phyloP scores from a whole-genome alignment of 129 eudicot species.

The Flaveria bidentis region DNA sequence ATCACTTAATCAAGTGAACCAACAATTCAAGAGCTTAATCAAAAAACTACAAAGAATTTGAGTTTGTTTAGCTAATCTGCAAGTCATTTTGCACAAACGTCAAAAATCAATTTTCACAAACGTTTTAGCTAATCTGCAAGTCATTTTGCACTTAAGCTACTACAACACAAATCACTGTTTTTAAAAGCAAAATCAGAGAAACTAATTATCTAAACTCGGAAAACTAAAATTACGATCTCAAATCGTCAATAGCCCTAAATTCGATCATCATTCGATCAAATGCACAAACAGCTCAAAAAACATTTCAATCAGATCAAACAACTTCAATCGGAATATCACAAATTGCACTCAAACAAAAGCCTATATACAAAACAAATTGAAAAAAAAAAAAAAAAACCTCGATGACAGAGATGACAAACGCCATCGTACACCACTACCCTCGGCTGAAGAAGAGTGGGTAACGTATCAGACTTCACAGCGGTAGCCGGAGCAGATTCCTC shows the following conservation, averaged over 20 bases:
- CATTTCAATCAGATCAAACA: not conserved
- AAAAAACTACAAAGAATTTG: not conserved
- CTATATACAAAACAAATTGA: not conserved
- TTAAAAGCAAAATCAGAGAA: not conserved
- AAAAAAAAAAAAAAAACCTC: constrained; percentile 39
- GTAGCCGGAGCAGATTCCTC: constrained; percentile 20
- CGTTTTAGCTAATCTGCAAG: too few species aligned
- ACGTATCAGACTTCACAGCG: constrained; percentile 20
- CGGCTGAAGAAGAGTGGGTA: constrained; percentile 61
- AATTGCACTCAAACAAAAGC: not conserved
- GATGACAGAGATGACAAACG: constrained; percentile 93
- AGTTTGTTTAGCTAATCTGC: not conserved
- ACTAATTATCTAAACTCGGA: not conserved
- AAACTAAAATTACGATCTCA: constrained; percentile 10
- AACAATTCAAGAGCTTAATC: not conserved
- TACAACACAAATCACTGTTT: not conserved
- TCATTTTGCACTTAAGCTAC: not conserved
- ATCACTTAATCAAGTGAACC: not conserved
- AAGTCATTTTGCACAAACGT: too few species aligned
- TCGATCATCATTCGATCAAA: not conserved
- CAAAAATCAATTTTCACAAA: too few species aligned
- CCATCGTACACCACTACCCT: constrained; percentile 88
- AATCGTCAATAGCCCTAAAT: not conserved
- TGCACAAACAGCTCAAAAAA: not conserved
- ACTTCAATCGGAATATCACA: not conserved